Evolutionary conservation across 192 early-diverging fungal species (phyloP).

Genomic region (Pecoramyces ruminantium): DNA sequence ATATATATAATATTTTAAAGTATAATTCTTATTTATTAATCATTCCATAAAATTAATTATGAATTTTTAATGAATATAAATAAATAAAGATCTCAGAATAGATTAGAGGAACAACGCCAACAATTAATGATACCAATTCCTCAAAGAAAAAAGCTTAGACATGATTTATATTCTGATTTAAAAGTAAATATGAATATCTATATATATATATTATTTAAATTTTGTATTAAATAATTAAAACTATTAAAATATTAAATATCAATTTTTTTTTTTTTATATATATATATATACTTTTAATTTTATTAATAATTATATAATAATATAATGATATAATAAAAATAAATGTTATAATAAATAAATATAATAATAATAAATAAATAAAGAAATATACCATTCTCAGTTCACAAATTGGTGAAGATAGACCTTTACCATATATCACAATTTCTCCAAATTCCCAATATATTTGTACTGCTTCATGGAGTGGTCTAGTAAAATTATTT

Average conservation of each 20-base stretch:
- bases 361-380: constrained; percentile 9
- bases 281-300: too few species aligned
- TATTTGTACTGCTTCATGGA: constrained; percentile 70
- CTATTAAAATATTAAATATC: constrained; percentile 2
- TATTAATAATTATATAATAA: too few species aligned
- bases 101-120: constrained; percentile 44
- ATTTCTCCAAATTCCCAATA: constrained; percentile 67
- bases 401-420: constrained; percentile 78
- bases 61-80: too few species aligned
- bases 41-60: too few species aligned
- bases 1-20: neutral
- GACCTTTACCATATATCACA: constrained; percentile 55
- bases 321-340: too few species aligned
- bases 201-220: too few species aligned
- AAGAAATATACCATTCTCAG: constrained; percentile 42
- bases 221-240: too few species aligned
- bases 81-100: constrained; percentile 31
- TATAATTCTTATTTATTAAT: too few species aligned
- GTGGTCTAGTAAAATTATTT: constrained; percentile 77
- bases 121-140: constrained; percentile 46
- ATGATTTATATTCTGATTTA: constrained; percentile 52
- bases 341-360: neutral
- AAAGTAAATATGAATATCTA: constrained; percentile 48
- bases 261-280: too few species aligned
- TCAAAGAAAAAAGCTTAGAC: constrained; percentile 46